phyloP scores from a whole-genome alignment of 441 rosid species.

The Populus hybrid region DNA sequence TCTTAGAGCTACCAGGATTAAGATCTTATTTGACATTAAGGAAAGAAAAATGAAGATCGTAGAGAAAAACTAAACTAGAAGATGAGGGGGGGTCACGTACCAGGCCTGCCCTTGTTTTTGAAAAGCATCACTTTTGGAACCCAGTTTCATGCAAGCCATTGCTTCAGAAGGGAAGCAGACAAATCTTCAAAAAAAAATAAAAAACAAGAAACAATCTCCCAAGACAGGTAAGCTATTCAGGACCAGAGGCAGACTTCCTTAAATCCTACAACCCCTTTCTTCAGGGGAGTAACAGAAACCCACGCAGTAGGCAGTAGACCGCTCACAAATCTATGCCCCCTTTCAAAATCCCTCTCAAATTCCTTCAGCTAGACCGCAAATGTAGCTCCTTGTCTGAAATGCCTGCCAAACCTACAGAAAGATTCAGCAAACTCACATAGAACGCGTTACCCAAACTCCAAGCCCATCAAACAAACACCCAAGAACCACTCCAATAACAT shows the following conservation, averaged over 20 bases:
- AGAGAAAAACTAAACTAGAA: conserved; percentile 13
- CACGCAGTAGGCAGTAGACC: neutral
- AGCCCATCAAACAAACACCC: neutral
- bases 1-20: neutral
- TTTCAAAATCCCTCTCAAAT: neutral
- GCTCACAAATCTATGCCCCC: neutral
- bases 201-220: neutral
- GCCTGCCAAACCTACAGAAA: neutral
- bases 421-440: conserved; percentile 10
- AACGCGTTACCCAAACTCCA: conserved; percentile 1
- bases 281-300: neutral
- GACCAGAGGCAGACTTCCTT: neutral
- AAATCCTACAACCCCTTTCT: neutral
- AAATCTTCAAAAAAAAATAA: conserved; percentile 2
- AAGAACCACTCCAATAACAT: conserved; percentile 23
- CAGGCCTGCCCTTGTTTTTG: conserved; percentile 97
- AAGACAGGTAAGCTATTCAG: neutral
- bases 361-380: neutral
- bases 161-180: conserved; percentile 21
- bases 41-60: neutral
- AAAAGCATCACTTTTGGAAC: conserved; percentile 90
- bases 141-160: conserved; percentile 93
- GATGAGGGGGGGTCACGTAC: conserved; percentile 37
- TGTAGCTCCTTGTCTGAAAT: conserved; percentile 1
- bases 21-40: too few species aligned